Evolutionary conservation across 257 asterid genomes (phyloP).

Genomic region (Primulina tabacum): DNA sequence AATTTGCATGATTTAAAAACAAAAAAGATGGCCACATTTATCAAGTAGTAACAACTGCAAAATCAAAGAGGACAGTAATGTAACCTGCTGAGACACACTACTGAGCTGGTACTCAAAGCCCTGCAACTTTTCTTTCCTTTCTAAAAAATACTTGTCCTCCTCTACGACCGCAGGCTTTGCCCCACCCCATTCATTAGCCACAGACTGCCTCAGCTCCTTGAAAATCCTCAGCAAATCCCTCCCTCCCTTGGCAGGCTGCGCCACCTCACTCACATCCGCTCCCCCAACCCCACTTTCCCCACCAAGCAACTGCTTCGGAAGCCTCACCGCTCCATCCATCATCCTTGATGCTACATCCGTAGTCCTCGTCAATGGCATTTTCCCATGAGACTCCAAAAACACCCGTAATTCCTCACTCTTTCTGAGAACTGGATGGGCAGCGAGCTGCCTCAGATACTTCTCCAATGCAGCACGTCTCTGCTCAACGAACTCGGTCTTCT

Average conservation of each 20-base stretch:
- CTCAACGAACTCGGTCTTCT: conserved; percentile 75
- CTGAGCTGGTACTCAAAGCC: conserved; percentile 57
- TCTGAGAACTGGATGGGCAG: conserved; percentile 61
- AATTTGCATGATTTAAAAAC: too few species aligned
- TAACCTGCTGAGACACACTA: too few species aligned
- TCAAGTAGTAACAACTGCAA: too few species aligned
- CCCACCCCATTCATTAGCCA: conserved; percentile 91
- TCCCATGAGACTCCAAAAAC: conserved; percentile 53
- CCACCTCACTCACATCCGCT: conserved; percentile 31
- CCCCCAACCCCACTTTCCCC: not conserved
- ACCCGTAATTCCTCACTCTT: conserved; percentile 69
- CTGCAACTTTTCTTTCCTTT: conserved; percentile 62
- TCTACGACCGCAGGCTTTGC: conserved; percentile 63
- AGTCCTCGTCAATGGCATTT: conserved; percentile 47
- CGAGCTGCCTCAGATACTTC: conserved; percentile 73
- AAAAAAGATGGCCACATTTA: too few species aligned
- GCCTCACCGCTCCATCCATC: conserved; percentile 61
- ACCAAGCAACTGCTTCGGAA: conserved; percentile 57
- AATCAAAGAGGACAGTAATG: too few species aligned
- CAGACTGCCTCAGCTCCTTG: conserved; percentile 85
- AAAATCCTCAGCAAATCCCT: conserved; percentile 69
- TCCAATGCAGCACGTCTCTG: conserved; percentile 83
- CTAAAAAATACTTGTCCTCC: conserved; percentile 83
- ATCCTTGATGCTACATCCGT: conserved; percentile 62
- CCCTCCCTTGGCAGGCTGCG: conserved; percentile 74